Percentiles rank a stretch among this genome's conserved stretches.
phyloP scores from a whole-genome alignment of 2,329 filamentous ascomycete species.

The Diaporthe eres region DNA sequence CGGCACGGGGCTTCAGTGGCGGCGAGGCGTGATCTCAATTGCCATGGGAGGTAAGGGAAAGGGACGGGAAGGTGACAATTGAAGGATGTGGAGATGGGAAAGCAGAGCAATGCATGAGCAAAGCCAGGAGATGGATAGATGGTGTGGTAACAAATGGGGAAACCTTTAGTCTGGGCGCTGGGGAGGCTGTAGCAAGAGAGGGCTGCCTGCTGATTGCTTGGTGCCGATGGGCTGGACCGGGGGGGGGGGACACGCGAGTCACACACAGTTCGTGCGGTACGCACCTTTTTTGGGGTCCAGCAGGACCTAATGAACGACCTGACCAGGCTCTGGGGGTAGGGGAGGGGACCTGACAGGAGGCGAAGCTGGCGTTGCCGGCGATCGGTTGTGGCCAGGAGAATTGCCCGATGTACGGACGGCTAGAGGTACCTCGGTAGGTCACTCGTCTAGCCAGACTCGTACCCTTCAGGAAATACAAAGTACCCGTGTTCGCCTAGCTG shows the following conservation, averaged over 20 bases:
- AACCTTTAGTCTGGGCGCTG: conserved; percentile 30
- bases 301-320: conserved; percentile 30
- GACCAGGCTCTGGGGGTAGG: conserved; percentile 5
- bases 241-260: conserved; percentile 33
- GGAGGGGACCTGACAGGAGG: conserved; percentile 8
- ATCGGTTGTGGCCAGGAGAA: conserved; percentile 28
- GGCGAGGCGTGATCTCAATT: conserved; percentile 22
- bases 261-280: conserved; percentile 31
- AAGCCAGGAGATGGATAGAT: conserved; percentile 23
- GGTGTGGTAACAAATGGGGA: conserved; percentile 27
- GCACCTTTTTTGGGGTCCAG: conserved; percentile 32
- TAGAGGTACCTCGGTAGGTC: background rate
- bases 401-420: conserved; percentile 19
- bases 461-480: conserved; percentile 1
- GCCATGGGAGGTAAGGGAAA: conserved; percentile 9
- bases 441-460: conserved; percentile 1
- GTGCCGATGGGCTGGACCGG: conserved; percentile 21
- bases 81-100: conserved; percentile 35
- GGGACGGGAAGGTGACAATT: conserved; percentile 17
- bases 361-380: conserved; percentile 32
- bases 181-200: conserved; percentile 19
- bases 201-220: conserved; percentile 29
- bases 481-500: conserved; percentile 29
- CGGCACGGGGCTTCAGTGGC: conserved; percentile 8
- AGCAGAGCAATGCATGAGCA: conserved; percentile 6